Evolutionary conservation across 306 rosid species (phyloP).

Genomic region (Trichosanthes cucumerina): DNA sequence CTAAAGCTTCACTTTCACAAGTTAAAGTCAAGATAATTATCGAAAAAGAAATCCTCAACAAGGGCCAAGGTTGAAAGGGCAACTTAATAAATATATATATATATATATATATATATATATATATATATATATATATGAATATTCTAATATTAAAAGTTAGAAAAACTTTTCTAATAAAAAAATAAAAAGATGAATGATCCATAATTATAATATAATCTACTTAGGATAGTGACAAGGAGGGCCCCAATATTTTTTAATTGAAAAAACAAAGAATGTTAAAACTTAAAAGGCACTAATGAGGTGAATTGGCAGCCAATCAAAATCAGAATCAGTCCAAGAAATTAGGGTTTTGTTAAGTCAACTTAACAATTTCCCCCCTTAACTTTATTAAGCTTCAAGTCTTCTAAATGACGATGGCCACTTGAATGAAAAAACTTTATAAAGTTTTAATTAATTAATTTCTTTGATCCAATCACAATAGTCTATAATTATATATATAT

Average conservation of each 20-base stretch:
- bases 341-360: slow-evolving; percentile 7
- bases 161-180: background rate
- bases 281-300: background rate
- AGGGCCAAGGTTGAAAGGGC: background rate
- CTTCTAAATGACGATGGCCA: background rate
- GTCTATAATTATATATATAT: background rate
- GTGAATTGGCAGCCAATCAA: background rate
- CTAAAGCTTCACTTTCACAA: background rate
- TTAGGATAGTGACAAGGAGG: background rate
- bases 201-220: background rate
- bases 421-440: background rate
- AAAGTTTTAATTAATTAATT: background rate
- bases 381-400: background rate
- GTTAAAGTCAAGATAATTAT: background rate
- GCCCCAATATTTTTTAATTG: background rate
- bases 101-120: background rate
- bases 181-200: background rate
- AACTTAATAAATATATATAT: background rate
- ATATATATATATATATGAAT: background rate
- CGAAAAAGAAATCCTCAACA: background rate
- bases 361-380: background rate
- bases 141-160: background rate
- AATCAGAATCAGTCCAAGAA: background rate
- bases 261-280: background rate
- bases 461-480: background rate